Evolutionary conservation across 1,284 basidiomycete genomes (phyloP).

Genomic region (Moesziomyces globuligerus): DNA sequence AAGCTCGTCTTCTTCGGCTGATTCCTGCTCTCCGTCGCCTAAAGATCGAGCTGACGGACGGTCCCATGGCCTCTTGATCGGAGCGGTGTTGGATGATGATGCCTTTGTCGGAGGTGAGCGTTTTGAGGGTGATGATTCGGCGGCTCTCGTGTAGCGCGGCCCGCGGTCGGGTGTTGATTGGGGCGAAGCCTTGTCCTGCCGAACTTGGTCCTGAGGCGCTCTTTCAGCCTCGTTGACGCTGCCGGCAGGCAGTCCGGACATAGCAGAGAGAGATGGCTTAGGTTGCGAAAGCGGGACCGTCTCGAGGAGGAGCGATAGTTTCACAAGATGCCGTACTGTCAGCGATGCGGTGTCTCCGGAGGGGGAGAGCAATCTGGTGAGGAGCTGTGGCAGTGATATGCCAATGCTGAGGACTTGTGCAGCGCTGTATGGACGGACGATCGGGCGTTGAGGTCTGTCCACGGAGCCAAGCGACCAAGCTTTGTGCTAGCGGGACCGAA

Average conservation of each 20-base stretch:
- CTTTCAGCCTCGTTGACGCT: constrained; percentile 22
- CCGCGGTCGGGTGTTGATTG: constrained; percentile 1
- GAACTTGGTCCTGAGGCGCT: constrained; percentile 6
- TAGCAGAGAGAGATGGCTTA: constrained; percentile 12
- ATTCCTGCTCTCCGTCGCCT: not conserved
- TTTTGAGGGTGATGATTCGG: not conserved
- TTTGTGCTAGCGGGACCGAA: too few relatives aligned
- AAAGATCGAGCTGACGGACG: not conserved
- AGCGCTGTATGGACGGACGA: too few relatives aligned
- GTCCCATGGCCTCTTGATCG: constrained; percentile 18
- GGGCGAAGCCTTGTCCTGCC: not conserved
- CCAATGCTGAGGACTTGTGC: too few relatives aligned
- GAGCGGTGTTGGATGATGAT: constrained; percentile 7
- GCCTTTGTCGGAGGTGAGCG: constrained; percentile 7
- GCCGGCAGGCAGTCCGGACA: constrained; percentile 30
- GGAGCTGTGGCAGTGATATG: too few relatives aligned
- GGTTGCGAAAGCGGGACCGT: too few relatives aligned
- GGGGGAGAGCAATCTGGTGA: too few relatives aligned
- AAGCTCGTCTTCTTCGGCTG: constrained; percentile 37
- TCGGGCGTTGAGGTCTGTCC: too few relatives aligned
- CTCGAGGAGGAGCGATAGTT: too few relatives aligned
- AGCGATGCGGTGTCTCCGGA: too few relatives aligned
- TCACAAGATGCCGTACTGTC: too few relatives aligned
- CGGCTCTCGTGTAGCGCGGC: not conserved
- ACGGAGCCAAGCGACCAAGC: too few relatives aligned